These are phyloP conservation scores for Calophaca sinica DNA, from an alignment of 306 rosid genomes.

Conservation along the genomic window DNA sequence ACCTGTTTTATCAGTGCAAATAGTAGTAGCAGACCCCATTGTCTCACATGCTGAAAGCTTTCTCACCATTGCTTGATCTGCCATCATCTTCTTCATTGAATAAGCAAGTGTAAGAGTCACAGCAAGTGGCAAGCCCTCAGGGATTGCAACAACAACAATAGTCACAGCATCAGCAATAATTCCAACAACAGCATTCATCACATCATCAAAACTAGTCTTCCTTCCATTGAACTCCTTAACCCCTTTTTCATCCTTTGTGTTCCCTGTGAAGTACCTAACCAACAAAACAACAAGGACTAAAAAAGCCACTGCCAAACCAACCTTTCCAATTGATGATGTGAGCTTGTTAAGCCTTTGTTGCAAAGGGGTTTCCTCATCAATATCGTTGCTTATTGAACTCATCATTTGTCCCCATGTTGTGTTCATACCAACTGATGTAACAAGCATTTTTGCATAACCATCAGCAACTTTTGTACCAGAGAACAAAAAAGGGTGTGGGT, in stretches of 20 bases:
- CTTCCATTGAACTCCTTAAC: slow-evolving; percentile 38
- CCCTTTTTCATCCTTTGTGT: slow-evolving; percentile 45
- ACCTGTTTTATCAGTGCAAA: slow-evolving; percentile 55
- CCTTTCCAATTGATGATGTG: slow-evolving; percentile 49
- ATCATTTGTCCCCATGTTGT: slow-evolving; percentile 59
- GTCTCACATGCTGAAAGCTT: slow-evolving; percentile 54
- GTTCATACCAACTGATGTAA: slow-evolving; percentile 53
- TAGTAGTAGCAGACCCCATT: slow-evolving; percentile 53
- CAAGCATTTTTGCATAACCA: slow-evolving; percentile 51
- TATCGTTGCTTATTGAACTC: slow-evolving; percentile 48
- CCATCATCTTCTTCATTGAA: slow-evolving; percentile 60
- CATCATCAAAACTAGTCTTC: slow-evolving; percentile 42
- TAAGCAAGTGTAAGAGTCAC: slow-evolving; percentile 52
- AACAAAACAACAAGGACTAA: slow-evolving; percentile 48
- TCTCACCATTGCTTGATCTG: slow-evolving; percentile 55
- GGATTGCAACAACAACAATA: slow-evolving; percentile 54
- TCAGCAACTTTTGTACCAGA: slow-evolving; percentile 52
- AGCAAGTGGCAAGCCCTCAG: slow-evolving; percentile 52
- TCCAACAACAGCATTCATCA: slow-evolving; percentile 46
- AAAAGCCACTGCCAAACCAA: slow-evolving; percentile 48
- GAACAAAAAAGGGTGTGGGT: slow-evolving; percentile 39
- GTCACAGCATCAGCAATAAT: slow-evolving; percentile 52
- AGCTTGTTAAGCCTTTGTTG: slow-evolving; percentile 46
- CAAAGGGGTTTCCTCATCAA: slow-evolving; percentile 44
- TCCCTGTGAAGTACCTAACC: slow-evolving; percentile 51